Base-by-base conservation (phyloP, 306 rosid species). In the Corylus americana region DNA sequence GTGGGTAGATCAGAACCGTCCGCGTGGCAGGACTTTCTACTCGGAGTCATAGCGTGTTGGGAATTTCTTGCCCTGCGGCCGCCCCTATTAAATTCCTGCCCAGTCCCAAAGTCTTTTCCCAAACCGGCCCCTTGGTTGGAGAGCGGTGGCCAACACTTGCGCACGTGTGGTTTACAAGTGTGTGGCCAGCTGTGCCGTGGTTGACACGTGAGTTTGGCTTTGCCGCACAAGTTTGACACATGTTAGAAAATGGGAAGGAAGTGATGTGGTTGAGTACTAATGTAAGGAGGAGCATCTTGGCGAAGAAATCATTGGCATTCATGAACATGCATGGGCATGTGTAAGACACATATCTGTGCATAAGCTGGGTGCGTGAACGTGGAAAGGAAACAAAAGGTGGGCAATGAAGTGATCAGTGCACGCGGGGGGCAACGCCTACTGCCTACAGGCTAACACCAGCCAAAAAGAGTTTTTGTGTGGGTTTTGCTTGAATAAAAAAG, bases 121-220 rank as follows among this genome's bases (percentile, higher is more conserved):
- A 22, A 22, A 22, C 22, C 22, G 22, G 22, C 22, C 22, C 22
- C 22, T 22, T 22, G 22, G 22, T 22, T 31, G 48, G 11, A 35
- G 8, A 35, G 22, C 3, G 10, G 18, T 49, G 37, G 20, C 1
- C 27, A 10, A 48, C 55, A 47, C 57, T 11, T 70, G 39, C 42
- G 57, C 74, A 22, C 39, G 74, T 11, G 17, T 45, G 18, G 17
- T 7, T 37, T 37, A 42, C 51, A 42, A 67, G 22, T 42, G 9
- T 18, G 29, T 67, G 27, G 20, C 22, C 57, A 70, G 54, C 53
- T 42, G 44, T 31, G 71, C 12, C 1, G 48, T 1, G 71, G 27
- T 39, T 42, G 72, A 77, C 85, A 63, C 81, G 85, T 82, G 63
- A 22, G 47, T 49, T 62, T 54, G 48, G 5, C 5, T 29, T 31